These are phyloP conservation scores for Sporothrix dimorphospora DNA, from an alignment of 2,329 filamentous ascomycete genomes.

Conservation along the genomic window DNA sequence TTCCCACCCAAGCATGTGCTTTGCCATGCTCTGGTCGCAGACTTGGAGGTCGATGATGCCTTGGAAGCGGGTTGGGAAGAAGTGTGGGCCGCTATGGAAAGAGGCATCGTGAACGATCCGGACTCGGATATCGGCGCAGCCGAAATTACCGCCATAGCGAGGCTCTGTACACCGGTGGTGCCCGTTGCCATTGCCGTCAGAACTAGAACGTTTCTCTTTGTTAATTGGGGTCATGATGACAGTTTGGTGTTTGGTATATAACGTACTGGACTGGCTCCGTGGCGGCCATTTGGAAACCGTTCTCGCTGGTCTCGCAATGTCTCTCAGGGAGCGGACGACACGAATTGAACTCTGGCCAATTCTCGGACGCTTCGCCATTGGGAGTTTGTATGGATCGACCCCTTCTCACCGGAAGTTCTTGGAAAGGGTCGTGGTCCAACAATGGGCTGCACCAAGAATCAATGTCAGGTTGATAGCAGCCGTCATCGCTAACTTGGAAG, in stretches of 20 bases:
- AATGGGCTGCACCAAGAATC: conserved; percentile 23
- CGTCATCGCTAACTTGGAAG: background rate
- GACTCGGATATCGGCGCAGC: background rate
- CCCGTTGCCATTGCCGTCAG: background rate
- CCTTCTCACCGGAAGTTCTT: background rate
- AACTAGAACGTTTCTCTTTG: background rate
- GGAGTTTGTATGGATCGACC: too few species aligned
- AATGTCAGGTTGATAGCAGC: background rate
- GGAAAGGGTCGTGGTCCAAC: background rate
- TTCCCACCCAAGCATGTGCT: background rate
- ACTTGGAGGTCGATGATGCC: conserved; percentile 13
- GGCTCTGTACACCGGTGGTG: background rate
- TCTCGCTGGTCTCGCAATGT: background rate
- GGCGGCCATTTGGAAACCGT: background rate
- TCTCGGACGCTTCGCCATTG: too few species aligned
- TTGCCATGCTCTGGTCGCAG: conserved; percentile 4
- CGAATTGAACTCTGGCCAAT: background rate
- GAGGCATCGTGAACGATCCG: background rate
- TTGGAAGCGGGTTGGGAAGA: background rate
- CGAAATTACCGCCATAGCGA: background rate
- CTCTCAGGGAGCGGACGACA: background rate
- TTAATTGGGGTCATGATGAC: background rate
- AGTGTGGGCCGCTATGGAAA: background rate
- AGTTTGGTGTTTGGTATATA: background rate
- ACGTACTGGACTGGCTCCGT: background rate